Conservation (phyloP, 2,329 filamentous ascomycete genomes). For the Hypoxylon sp. region DNA sequence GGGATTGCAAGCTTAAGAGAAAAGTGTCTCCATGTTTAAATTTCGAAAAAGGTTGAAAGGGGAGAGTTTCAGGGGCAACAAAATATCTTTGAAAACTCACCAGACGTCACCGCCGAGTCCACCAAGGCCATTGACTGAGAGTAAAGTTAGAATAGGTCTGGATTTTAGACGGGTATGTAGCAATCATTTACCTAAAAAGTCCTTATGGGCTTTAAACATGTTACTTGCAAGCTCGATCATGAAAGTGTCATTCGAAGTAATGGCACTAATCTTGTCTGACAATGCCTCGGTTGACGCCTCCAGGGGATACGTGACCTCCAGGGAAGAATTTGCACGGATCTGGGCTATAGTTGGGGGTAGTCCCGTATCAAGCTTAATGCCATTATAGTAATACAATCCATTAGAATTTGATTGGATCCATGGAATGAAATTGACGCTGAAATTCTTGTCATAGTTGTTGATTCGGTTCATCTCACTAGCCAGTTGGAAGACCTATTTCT, state of each 20-base stretch:
- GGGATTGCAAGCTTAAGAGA: background rate
- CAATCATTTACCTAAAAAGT: slow-evolving; percentile 52
- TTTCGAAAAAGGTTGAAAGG: background rate
- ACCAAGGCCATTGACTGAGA: slow-evolving; percentile 54
- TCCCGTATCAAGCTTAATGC: slow-evolving; percentile 65
- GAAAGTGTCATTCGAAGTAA: slow-evolving; percentile 57
- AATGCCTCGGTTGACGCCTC: slow-evolving; percentile 56
- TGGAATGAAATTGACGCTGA: slow-evolving; percentile 72
- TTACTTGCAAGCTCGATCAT: slow-evolving; percentile 58
- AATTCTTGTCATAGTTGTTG: slow-evolving; percentile 65
- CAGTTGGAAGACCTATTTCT: slow-evolving; percentile 68
- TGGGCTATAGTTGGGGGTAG: slow-evolving; percentile 67
- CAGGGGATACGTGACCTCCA: slow-evolving; percentile 55
- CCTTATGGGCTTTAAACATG: slow-evolving; percentile 62
- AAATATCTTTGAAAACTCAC: slow-evolving; percentile 41
- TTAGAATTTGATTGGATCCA: slow-evolving; percentile 73
- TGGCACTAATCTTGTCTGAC: slow-evolving; percentile 56
- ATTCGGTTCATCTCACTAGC: slow-evolving; percentile 71
- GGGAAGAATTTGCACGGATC: slow-evolving; percentile 61
- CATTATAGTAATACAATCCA: slow-evolving; percentile 64
- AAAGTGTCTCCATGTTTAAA: background rate
- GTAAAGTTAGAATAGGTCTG: slow-evolving; percentile 13
- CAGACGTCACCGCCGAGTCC: slow-evolving; percentile 71
- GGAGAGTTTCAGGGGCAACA: background rate
- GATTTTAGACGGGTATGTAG: background rate